Evolutionary conservation across 75 land plant genomes (phyloP), one percentile per base, ranked within the genome.

Genomic region (Cunninghamia lanceolata): DNA sequence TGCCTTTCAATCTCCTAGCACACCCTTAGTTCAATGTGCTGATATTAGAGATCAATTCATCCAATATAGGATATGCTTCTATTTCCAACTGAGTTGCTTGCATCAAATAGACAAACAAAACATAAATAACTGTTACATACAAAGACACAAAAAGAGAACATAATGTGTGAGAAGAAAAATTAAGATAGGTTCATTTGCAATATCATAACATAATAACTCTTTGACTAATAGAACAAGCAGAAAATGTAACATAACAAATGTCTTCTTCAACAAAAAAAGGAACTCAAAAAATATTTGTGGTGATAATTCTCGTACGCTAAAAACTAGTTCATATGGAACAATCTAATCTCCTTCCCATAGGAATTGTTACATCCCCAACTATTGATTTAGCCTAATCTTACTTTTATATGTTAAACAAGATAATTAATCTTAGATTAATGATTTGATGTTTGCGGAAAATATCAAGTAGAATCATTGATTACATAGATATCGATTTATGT

Each of bases 51-150:
- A 97, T 97, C 35, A 97, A 90, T 85, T 97, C 97, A 90, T 97
- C 99, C 74, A 97, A 86, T 38, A 95, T 89, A 15, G 99, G 97
- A 86, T 97, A 97, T 77, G 95, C 99, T 89, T 97, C 99, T 88
- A 93, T 90, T 91, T 97, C 99, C 88, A 97, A 85, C 83, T 97
- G 97, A 83, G 94, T 90, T 30, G 99, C 99, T 97, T 95, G 87
- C 82, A 28, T 39, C 21, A 3, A n/a, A 9, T 28, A 83, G 39
- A 25, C 36, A 16, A 32, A 43, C 25, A 52, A 16, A 82, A 86
- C 34, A 53, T 21, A 32, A 81, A 15, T 38, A 83, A 52, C 21
- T 47, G 21, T 86, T 32, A 5, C 17, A 45, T 21, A 28, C 45
- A 9, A 84, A 15, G 32, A 34, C 66, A 35, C 17, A 76, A 42